Percentiles rank a stretch among this genome's conserved stretches.
These are phyloP conservation scores for Botrytis sinoallii DNA, from an alignment of 2,329 filamentous ascomycete genomes.

Conservation along the genomic window DNA sequence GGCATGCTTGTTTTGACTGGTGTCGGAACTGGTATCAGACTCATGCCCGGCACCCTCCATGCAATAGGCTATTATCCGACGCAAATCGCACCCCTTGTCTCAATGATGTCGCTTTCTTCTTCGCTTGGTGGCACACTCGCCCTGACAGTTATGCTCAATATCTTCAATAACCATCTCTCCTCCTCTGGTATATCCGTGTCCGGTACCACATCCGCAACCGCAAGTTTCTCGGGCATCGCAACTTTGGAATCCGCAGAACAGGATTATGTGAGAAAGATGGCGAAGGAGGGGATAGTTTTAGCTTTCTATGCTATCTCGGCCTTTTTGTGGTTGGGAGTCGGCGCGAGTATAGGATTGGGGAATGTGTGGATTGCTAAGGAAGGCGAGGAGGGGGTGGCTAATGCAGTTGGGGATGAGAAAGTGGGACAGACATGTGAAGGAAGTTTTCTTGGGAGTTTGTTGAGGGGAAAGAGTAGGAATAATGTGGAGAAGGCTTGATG, in stretches of 20 bases:
- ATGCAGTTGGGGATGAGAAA: conserved; percentile 18
- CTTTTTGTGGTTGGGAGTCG: conserved; percentile 50
- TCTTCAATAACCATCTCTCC: conserved; percentile 58
- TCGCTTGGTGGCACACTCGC: conserved; percentile 64
- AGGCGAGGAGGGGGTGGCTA: conserved; percentile 22
- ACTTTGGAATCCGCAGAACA: conserved; percentile 34
- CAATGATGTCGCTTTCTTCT: conserved; percentile 55
- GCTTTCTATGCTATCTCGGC: conserved; percentile 61
- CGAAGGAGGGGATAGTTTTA: conserved; percentile 60
- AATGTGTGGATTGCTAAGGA: conserved; percentile 44
- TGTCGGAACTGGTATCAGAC: conserved; percentile 59
- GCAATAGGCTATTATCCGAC: conserved; percentile 59
- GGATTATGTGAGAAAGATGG: conserved; percentile 45
- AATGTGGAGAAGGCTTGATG: neutral
- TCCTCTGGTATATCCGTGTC: conserved; percentile 28
- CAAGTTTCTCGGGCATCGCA: neutral
- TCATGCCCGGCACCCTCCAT: conserved; percentile 61
- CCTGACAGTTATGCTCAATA: conserved; percentile 64
- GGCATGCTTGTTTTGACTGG: conserved; percentile 66
- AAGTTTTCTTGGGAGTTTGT: conserved; percentile 24
- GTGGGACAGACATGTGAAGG: conserved; percentile 22
- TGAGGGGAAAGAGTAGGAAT: conserved; percentile 3
- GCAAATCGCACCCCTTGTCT: conserved; percentile 56
- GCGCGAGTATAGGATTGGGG: conserved; percentile 46
- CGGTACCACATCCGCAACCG: neutral